Percentiles rank a stretch among this genome's conserved stretches.
phyloP scores from a whole-genome alignment of 78 protist genomes.

The Isochrysis galbana region DNA sequence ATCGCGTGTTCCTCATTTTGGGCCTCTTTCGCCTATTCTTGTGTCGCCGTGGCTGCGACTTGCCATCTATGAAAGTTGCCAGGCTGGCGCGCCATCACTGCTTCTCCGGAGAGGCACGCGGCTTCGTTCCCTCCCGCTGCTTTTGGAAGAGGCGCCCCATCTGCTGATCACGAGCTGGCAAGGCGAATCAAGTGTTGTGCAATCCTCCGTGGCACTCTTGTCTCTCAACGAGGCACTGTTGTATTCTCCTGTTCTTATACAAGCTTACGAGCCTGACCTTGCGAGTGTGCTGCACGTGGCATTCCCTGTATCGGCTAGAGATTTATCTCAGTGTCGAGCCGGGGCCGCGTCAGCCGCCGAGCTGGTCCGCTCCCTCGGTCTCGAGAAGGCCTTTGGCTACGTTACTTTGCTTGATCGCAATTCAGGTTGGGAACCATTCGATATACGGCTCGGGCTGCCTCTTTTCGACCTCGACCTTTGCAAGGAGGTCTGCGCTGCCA shows the following conservation, averaged over 20 bases:
- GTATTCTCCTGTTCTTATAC: background rate
- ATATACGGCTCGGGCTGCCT: background rate
- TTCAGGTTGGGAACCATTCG: background rate
- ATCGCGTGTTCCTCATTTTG: background rate
- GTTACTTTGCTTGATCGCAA: background rate
- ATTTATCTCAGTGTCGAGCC: no score
- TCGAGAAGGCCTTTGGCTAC: no score
- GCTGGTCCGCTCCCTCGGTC: no score
- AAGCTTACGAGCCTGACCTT: background rate
- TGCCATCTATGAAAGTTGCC: slow-evolving; percentile 55
- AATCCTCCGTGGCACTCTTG: background rate
- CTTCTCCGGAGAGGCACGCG: slow-evolving; percentile 68
- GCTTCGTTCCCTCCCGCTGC: slow-evolving; percentile 57
- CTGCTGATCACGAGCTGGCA: background rate
- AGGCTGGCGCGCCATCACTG: slow-evolving; percentile 72
- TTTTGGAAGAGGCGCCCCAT: background rate
- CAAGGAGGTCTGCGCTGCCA: background rate
- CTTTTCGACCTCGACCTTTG: background rate
- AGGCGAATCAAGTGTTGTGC: background rate
- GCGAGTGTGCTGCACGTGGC: no score
- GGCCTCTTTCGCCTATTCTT: background rate
- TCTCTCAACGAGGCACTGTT: background rate
- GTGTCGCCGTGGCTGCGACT: slow-evolving; percentile 75
- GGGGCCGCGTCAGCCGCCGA: no score
- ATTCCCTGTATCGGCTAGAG: no score